A percentile compares a stretch with the other conserved stretches of the same genome.
Conservation (phyloP, 2,329 filamentous ascomycete species). For the Furcasterigmium sp. region DNA sequence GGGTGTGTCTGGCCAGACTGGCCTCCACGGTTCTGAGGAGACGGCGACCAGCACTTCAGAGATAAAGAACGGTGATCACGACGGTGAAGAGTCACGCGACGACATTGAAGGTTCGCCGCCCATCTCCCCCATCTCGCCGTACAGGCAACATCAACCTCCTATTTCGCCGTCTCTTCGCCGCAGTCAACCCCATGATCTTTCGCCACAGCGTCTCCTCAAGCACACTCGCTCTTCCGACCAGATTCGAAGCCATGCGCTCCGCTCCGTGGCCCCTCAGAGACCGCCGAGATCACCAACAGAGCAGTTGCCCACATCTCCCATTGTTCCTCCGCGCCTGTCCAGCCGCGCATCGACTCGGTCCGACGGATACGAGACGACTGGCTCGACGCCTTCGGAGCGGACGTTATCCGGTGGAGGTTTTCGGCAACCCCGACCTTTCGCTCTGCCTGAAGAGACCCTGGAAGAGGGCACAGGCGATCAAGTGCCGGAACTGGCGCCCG, state of each 20-base stretch:
- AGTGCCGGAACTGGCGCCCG: conserved; percentile 10
- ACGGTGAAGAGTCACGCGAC: too few relatives aligned
- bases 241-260: conserved; percentile 40
- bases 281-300: conserved; percentile 38
- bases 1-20: conserved; percentile 37
- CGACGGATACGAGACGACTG: conserved; percentile 34
- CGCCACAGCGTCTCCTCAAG: conserved; percentile 31
- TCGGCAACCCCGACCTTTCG: conserved; percentile 38
- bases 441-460: conserved; percentile 13
- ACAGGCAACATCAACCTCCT: not conserved
- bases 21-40: conserved; percentile 31
- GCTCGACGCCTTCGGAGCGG: conserved; percentile 30
- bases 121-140: not conserved
- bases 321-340: conserved; percentile 45
- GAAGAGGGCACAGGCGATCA: not conserved
- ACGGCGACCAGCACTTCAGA: too few relatives aligned
- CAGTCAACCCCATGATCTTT: not conserved
- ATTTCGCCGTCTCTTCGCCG: not conserved
- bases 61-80: too few relatives aligned
- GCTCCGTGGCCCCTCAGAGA: conserved; percentile 32
- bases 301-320: conserved; percentile 23
- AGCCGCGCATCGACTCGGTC: conserved; percentile 45
- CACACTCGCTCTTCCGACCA: conserved; percentile 45
- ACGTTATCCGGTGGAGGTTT: conserved; percentile 40
- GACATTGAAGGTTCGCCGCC: too few relatives aligned